phyloP scores from a whole-genome alignment of 202 grass and related monocot species.

The Schoenoplectus tabernaemontani region DNA sequence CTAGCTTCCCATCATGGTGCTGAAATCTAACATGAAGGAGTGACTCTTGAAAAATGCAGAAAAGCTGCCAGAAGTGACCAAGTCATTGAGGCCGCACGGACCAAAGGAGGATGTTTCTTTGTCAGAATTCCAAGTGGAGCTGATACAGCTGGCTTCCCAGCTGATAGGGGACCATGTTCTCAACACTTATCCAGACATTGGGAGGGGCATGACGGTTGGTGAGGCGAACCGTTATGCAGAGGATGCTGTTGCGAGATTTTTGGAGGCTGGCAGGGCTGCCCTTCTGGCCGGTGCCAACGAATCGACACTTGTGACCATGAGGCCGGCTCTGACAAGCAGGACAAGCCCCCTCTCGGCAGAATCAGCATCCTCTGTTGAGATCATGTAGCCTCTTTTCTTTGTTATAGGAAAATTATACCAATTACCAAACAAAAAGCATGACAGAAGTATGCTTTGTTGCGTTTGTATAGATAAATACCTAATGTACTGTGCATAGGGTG shows the following conservation, averaged over 20 bases:
- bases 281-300: slow-evolving; percentile 84
- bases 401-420: neutral
- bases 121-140: slow-evolving; percentile 86
- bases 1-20: neutral
- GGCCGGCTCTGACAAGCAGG: slow-evolving; percentile 83
- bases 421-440: neutral
- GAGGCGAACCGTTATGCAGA: slow-evolving; percentile 81
- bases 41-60: slow-evolving; percentile 34
- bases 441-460: neutral
- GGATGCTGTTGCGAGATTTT: slow-evolving; percentile 79
- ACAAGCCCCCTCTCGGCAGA: slow-evolving; percentile 32
- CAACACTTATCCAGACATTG: slow-evolving; percentile 94
- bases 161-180: slow-evolving; percentile 85
- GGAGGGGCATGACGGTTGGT: slow-evolving; percentile 71
- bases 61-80: slow-evolving; percentile 71
- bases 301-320: slow-evolving; percentile 79
- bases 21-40: neutral
- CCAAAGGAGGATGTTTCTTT: slow-evolving; percentile 63
- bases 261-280: slow-evolving; percentile 79
- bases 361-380: slow-evolving; percentile 49
- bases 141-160: slow-evolving; percentile 95
- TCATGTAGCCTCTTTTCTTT: slow-evolving; percentile 24
- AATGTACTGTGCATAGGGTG: neutral
- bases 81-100: slow-evolving; percentile 67
- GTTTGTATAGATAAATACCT: slow-evolving; percentile 13